Evolutionary conservation across 2,329 filamentous ascomycete species (phyloP).

Genomic region (Sclerotinia minor): DNA sequence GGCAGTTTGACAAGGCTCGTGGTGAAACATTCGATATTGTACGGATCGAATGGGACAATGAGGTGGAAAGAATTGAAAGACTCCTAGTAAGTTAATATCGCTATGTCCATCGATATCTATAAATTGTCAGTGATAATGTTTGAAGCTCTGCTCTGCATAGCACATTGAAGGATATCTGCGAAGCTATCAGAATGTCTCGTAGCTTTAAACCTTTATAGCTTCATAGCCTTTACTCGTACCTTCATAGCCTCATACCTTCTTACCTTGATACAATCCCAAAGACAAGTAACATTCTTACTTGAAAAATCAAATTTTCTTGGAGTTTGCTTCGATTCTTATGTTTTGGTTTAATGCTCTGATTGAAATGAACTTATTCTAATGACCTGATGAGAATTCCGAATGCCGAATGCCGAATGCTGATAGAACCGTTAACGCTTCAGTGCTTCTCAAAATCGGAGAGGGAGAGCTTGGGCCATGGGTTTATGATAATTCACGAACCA

Average conservation of each 20-base stretch:
- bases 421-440: background rate
- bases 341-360: background rate
- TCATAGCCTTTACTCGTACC: too few species aligned
- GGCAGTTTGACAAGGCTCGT: background rate
- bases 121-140: conserved; percentile 12
- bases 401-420: conserved; percentile 5
- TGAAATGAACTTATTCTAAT: background rate
- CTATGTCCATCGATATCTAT: conserved; percentile 5
- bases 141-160: background rate
- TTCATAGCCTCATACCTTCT: background rate
- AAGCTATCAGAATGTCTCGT: background rate
- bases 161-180: background rate
- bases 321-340: background rate
- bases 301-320: background rate
- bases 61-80: background rate
- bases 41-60: background rate
- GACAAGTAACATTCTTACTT: background rate
- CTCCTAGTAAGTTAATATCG: background rate
- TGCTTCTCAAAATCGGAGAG: background rate
- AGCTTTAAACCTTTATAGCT: background rate
- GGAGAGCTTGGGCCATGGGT: conserved; percentile 10
- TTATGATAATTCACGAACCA: background rate
- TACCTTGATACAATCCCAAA: background rate
- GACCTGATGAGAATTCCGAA: conserved; percentile 12
- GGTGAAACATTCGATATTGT: conserved; percentile 3